Evolutionary conservation across 352 stramenopile genomes (phyloP).

Genomic region (Globisporangium acanthophoron): DNA sequence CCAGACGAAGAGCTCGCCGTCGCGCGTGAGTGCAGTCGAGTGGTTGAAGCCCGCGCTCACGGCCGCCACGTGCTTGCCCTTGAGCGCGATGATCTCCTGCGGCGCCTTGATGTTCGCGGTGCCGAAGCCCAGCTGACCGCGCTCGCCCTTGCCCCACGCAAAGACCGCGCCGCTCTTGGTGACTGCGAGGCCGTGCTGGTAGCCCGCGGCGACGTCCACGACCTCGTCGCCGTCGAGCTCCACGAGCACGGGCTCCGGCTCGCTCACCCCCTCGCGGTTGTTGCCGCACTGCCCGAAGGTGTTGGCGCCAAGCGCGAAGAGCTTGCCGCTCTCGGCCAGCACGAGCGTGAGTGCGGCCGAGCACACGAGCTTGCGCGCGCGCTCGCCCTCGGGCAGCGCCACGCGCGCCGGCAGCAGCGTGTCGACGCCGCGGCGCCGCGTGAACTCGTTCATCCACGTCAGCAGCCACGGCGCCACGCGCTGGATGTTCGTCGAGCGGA

Average conservation of each 20-base stretch:
- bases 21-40: slow-evolving; percentile 60
- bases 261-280: slow-evolving; percentile 54
- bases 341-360: slow-evolving; percentile 74
- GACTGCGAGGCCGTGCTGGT: slow-evolving; percentile 72
- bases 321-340: slow-evolving; percentile 67
- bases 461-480: slow-evolving; percentile 68
- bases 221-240: slow-evolving; percentile 64
- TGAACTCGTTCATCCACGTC: slow-evolving; percentile 68
- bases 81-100: slow-evolving; percentile 75
- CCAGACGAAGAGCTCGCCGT: slow-evolving; percentile 82
- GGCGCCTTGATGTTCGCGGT: slow-evolving; percentile 65
- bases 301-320: slow-evolving; percentile 80
- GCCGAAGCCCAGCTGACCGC: slow-evolving; percentile 75
- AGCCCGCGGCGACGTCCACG: slow-evolving; percentile 65
- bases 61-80: slow-evolving; percentile 49
- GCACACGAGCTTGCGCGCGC: slow-evolving; percentile 76
- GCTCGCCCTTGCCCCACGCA: slow-evolving; percentile 80
- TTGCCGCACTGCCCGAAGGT: slow-evolving; percentile 75
- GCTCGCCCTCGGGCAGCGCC: slow-evolving; percentile 51
- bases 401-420: slow-evolving; percentile 51
- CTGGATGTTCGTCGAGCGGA: slow-evolving; percentile 81
- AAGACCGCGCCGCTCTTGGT: slow-evolving; percentile 66
- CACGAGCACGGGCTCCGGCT: slow-evolving; percentile 46
- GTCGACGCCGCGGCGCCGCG: slow-evolving; percentile 52
- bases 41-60: slow-evolving; percentile 84